Evolutionary conservation across 805 yeast species (phyloP), one percentile per base, ranked within the genome.

Genomic region (Barnettozyma salicaria): DNA sequence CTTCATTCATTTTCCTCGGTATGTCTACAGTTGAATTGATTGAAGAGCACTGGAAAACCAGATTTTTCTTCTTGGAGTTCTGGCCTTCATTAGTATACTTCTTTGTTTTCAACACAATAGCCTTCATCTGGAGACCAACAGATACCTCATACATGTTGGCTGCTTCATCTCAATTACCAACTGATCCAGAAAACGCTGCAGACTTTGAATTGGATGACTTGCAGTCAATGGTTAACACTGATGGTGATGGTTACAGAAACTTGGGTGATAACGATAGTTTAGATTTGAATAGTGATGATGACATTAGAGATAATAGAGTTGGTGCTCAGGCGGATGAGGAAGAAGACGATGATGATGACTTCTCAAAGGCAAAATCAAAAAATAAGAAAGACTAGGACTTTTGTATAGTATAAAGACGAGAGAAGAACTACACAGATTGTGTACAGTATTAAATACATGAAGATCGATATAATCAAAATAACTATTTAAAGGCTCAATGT

Each of bases 121-220:
- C 96, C 5, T 76, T 88, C 66, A 74, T 92, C 45, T 92, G 98
- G 98, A 80, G 98, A 61, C 99, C 99, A 37, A 90, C 97, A 0
- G 92, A 83, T 49, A 87, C 95, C 27, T 88, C 96, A 40, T 84
- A 89, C 53, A 80, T 94, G 76, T 74, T 92, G 55, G 97, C 97
- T 10, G 89, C 89, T 44, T 85, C 96, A 3, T 86, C 87, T 36
- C 97, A 92, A 63, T 68, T 92, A 30, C 92, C 96, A 47, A 82
- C 83, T 7, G 92, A 80, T 42, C 85, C 81, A 44, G 72, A 70
- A 40, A 79, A 74, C 25, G 83, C 74, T 10, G 88, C 76, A 29
- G 82, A 77, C 53, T 76, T 76, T 50, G 82, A 77, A 49, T 62
- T 76, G 34, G 81, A 76, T 43, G 78, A 76, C 40, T 50, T 76